Evolutionary conservation across 345 rosid species (phyloP).

Genomic region (Ailanthus altissimus): DNA sequence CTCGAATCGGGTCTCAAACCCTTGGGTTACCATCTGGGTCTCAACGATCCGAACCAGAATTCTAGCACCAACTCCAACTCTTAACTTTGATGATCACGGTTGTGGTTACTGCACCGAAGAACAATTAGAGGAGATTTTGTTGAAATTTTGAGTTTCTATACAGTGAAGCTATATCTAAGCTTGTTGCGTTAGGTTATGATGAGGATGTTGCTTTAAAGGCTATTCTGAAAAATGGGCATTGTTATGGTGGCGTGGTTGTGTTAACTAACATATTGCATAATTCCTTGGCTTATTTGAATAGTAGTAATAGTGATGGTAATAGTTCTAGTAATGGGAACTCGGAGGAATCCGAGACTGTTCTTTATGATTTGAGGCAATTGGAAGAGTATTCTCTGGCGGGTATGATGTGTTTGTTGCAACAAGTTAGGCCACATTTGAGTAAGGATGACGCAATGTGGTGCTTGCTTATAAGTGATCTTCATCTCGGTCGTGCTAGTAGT

Average conservation of each 20-base stretch:
- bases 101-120: conserved; percentile 92
- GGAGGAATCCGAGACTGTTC: conserved; percentile 58
- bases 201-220: conserved; percentile 79
- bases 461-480: conserved; percentile 87
- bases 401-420: conserved; percentile 86
- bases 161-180: conserved; percentile 70
- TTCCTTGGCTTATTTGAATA: conserved; percentile 68
- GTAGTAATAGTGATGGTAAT: conserved; percentile 31
- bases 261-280: conserved; percentile 74
- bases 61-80: conserved; percentile 29
- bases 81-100: conserved; percentile 55
- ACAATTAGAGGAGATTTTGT: conserved; percentile 72
- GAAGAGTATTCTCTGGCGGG: conserved; percentile 80
- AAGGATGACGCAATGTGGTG: conserved; percentile 99
- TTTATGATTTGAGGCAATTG: conserved; percentile 71
- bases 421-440: conserved; percentile 75
- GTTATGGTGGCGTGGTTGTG: conserved; percentile 90
- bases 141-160: conserved; percentile 64
- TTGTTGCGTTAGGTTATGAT: conserved; percentile 63
- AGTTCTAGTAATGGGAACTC: conserved; percentile 39
- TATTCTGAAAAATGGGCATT: conserved; percentile 72
- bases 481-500: conserved; percentile 74
- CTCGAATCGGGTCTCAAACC: conserved; percentile 67
- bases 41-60: conserved; percentile 42
- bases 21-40: conserved; percentile 45